Percentiles rank a stretch among this genome's conserved stretches.
Evolutionary conservation across 1,284 basidiomycete genomes (phyloP).

Genomic region (Coriolopsis trogii): DNA sequence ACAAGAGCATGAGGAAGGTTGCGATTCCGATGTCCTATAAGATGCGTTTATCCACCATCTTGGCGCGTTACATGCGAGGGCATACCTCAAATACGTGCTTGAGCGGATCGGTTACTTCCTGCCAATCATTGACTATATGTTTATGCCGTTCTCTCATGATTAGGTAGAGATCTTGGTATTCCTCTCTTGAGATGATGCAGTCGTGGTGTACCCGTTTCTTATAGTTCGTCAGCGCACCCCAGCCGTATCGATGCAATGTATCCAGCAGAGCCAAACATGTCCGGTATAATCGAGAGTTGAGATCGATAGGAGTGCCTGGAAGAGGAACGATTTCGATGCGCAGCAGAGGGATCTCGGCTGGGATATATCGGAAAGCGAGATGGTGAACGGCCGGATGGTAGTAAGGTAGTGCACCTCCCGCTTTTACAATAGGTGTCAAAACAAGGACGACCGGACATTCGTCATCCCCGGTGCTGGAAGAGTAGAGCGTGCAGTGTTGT

Average conservation of each 20-base stretch:
- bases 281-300: conserved; percentile 70
- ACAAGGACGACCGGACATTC: conserved; percentile 50
- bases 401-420: conserved; percentile 61
- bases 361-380: conserved; percentile 69
- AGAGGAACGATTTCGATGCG: conserved; percentile 62
- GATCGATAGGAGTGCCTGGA: conserved; percentile 50
- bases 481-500: conserved; percentile 75
- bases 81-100: conserved; percentile 87
- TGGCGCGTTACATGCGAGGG: neutral
- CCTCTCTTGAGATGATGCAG: conserved; percentile 72
- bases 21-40: conserved; percentile 88
- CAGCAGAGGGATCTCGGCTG: conserved; percentile 31
- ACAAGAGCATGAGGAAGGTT: conserved; percentile 89
- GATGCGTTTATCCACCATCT: neutral
- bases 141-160: conserved; percentile 84
- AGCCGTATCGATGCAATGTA: conserved; percentile 83
- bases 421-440: conserved; percentile 59
- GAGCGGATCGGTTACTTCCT: conserved; percentile 79
- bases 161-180: conserved; percentile 91
- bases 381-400: conserved; percentile 79
- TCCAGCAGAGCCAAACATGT: conserved; percentile 84
- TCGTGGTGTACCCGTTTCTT: conserved; percentile 89
- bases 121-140: conserved; percentile 73
- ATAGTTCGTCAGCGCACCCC: conserved; percentile 81
- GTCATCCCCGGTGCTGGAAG: conserved; percentile 25